Conservation (phyloP, 176 grass and related monocot genomes). For the Aegilops longissima region DNA sequence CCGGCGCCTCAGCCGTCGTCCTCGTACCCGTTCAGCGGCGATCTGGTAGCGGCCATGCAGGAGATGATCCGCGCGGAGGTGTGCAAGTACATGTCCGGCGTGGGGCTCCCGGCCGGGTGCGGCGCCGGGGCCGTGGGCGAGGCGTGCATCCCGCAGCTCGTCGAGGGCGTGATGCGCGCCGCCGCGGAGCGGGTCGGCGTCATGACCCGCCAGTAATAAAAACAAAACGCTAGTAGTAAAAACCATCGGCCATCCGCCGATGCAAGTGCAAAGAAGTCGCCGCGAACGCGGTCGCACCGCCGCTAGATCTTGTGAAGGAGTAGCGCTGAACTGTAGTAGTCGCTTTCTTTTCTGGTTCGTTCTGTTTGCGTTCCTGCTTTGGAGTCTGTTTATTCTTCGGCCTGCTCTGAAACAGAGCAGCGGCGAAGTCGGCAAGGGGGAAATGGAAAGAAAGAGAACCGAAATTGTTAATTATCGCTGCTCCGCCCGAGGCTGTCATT, state of each 20-base stretch:
- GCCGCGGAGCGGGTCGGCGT: slow-evolving; percentile 43
- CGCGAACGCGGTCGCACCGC: neutral
- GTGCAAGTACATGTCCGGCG: slow-evolving; percentile 73
- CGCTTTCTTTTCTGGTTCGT: neutral
- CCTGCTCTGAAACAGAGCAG: slow-evolving; percentile 42
- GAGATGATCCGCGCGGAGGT: slow-evolving; percentile 92
- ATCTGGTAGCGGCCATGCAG: slow-evolving; percentile 56
- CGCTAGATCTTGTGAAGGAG: slow-evolving; percentile 7
- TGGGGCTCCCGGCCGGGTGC: slow-evolving; percentile 45
- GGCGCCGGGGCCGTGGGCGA: slow-evolving; percentile 36
- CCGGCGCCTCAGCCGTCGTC: neutral
- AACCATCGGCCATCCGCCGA: neutral
- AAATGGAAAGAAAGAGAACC: neutral
- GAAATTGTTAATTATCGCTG: neutral
- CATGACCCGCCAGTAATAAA: slow-evolving; percentile 22
- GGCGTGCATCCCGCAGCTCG: slow-evolving; percentile 36
- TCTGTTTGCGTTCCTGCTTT: neutral
- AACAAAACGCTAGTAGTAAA: neutral
- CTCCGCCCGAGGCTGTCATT: neutral
- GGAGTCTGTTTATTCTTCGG: neutral
- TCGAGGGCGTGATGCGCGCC: slow-evolving; percentile 61
- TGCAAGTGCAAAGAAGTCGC: neutral
- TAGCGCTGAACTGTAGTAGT: neutral
- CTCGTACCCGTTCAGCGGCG: slow-evolving; percentile 41
- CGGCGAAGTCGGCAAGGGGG: neutral